phyloP scores from a whole-genome alignment of 2,329 filamentous ascomycete species.

The Rachicladosporium sp. region DNA sequence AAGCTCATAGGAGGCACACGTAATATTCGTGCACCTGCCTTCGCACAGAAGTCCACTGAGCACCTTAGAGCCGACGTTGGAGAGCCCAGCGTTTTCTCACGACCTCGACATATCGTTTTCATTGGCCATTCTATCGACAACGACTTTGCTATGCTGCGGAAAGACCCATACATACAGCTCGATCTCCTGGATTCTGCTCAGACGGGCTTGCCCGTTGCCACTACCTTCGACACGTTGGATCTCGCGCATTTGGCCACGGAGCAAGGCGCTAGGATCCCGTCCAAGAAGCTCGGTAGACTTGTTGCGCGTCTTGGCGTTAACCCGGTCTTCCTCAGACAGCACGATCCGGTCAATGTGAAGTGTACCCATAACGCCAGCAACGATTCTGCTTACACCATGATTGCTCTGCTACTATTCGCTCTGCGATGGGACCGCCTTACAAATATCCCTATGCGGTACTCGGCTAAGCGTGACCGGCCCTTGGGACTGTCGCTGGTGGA shows the following conservation, averaged over 20 bases:
- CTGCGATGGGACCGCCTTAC: conserved; percentile 5
- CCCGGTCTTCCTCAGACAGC: conserved; percentile 25
- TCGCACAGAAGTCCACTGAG: background rate
- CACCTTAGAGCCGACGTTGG: background rate
- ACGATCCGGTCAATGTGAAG: conserved; percentile 21
- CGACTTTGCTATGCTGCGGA: conserved; percentile 54
- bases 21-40: background rate
- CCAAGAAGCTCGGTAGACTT: conserved; percentile 50
- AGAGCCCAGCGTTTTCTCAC: conserved; percentile 9
- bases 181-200: conserved; percentile 10
- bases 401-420: conserved; percentile 14
- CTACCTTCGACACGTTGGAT: conserved; percentile 42
- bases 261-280: conserved; percentile 5
- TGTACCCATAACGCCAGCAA: conserved; percentile 32
- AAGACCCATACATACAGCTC: conserved; percentile 29
- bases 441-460: too few species aligned
- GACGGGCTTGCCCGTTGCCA: conserved; percentile 26
- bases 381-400: conserved; percentile 21
- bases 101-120: conserved; percentile 45
- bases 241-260: conserved; percentile 6
- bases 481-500: too few species aligned
- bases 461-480: too few species aligned
- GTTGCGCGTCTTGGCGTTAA: conserved; percentile 52
- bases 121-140: conserved; percentile 45
- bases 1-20: too few species aligned